Evolutionary conservation across 2,329 filamentous ascomycete species (phyloP), one percentile per base, ranked within the genome.

Genomic region (Xylariomycetidae sp.): DNA sequence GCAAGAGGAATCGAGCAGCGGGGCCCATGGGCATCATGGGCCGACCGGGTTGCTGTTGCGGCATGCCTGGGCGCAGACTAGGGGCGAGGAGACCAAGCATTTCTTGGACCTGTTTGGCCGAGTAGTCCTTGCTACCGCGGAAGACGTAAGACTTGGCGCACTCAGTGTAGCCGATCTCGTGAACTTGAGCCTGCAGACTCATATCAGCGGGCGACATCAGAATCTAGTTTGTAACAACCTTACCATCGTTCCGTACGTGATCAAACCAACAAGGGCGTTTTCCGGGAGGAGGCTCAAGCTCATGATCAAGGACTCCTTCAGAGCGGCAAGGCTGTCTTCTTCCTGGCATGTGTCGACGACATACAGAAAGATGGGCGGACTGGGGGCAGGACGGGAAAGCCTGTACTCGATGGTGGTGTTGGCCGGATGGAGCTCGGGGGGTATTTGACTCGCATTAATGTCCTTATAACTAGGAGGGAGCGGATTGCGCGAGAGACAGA

Each of bases 61-160:
- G 77, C 62, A 84, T 77, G 34, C 78, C 79, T 16, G 88, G 87
- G 45, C 92, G 79, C 43, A 87, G 60, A 22, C 79, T 78, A 16
- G 84, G 70, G 14, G 82, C 75, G 29, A 81, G 71, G 34, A 95
- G 72, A 18, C 89, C 92, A 31, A 98, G 80, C 92, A 98, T 98
- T 56, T 98, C 92, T 61, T 96, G 90, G n/a, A 98, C 88, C 59
- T 96, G 89, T 67, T 96, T 96, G 34, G 89, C 85, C n/a, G 81
- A 75, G 61, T 98, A 98, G 54, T 98, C 92, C 69, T 96, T 98
- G 70, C 81, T 95, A 24, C 92, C 92, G 36, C 90, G 79, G 73
- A 98, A 98, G 25, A 98, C 92, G 54, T 95, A 98, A 5, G 90
- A 95, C 65, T 96, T 98, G 46, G 92, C 87, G 63, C 92, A 98